Base-by-base conservation (phyloP, 1,284 basidiomycete species). In the Megacollybia platyphylla region DNA sequence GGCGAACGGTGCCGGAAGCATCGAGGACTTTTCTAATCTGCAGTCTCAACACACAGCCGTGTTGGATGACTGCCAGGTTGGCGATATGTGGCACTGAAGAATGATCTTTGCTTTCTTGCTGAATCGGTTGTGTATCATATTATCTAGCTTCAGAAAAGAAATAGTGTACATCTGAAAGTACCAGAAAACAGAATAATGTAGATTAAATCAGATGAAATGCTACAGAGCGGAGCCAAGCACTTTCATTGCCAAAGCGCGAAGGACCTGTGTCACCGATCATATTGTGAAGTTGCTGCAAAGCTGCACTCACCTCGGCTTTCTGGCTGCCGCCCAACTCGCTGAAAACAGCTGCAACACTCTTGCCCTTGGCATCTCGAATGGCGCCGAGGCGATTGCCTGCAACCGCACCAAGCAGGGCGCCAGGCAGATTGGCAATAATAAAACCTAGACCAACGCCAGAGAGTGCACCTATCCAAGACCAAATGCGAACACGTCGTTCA, bases 321-420 rank as follows among this genome's bases (percentile, higher is more conserved):
- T 94, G 87, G 41, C 67, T 67, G 2, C 78, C 73, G 11, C 79
- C 82, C 9, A 97, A 70, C 24, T 83, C 71, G 39, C 71, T 65
- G 60, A 98, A 98, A n/a, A 97, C 94, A 13, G 83, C 71, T 7
- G 87, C 88, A 17, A 96, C 90, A 48, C 81, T 83, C 69, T 88
- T 90, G 11, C 84, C 91, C 64, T 94, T 94, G 2, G 91, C 91
- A 54, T 96, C 91, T 42, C 91, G 70, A 42, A 96, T 70, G 1
- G 88, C 87, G 38, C 91, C 91, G 30, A 94, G 62, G 11, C 85
- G 69, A 54, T 90, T 91, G 0, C 91, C 91, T 0, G 87, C 87
- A 51, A 84, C 76, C 1, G 79, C 87, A 48, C 86, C 85, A 18
- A 86, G 61, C 64, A 87, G 71, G 24, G 80, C 56, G 2, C 91